Evolutionary conservation across 768 basidiomycete genomes (phyloP).

Genomic region (Calocybe cyanea): DNA sequence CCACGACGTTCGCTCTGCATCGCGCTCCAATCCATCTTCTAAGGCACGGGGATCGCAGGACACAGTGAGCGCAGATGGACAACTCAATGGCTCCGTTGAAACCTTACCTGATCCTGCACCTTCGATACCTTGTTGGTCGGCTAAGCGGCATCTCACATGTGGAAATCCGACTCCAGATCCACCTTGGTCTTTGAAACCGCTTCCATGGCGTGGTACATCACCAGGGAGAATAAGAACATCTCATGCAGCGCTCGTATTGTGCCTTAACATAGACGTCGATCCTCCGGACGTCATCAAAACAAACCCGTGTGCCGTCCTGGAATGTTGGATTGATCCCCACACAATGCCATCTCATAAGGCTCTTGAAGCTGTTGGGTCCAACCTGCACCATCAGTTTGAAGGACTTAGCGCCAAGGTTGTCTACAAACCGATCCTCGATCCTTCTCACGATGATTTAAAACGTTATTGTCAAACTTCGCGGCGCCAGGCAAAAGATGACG

Average conservation of each 20-base stretch:
- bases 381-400: constrained; percentile 94
- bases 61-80: constrained; percentile 31
- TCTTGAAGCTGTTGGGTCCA: constrained; percentile 87
- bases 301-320: constrained; percentile 88
- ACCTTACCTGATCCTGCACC: constrained; percentile 48
- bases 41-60: constrained; percentile 29
- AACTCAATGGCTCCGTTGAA: constrained; percentile 41
- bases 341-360: constrained; percentile 91
- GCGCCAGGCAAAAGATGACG: constrained; percentile 88
- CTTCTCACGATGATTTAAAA: constrained; percentile 89
- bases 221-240: constrained; percentile 89
- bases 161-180: constrained; percentile 79
- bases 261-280: constrained; percentile 96
- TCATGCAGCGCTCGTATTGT: constrained; percentile 84
- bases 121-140: constrained; percentile 78
- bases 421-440: constrained; percentile 94
- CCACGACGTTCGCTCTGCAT: constrained; percentile 43
- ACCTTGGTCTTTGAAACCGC: constrained; percentile 59
- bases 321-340: constrained; percentile 97
- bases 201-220: constrained; percentile 76
- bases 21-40: constrained; percentile 48
- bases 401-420: constrained; percentile 90
- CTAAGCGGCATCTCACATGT: constrained; percentile 87
- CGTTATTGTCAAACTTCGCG: constrained; percentile 81
- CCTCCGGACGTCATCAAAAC: constrained; percentile 98